Evolutionary conservation across 768 basidiomycete species (phyloP), one percentile per base, ranked within the genome.

Genomic region (Lentinula boryana): DNA sequence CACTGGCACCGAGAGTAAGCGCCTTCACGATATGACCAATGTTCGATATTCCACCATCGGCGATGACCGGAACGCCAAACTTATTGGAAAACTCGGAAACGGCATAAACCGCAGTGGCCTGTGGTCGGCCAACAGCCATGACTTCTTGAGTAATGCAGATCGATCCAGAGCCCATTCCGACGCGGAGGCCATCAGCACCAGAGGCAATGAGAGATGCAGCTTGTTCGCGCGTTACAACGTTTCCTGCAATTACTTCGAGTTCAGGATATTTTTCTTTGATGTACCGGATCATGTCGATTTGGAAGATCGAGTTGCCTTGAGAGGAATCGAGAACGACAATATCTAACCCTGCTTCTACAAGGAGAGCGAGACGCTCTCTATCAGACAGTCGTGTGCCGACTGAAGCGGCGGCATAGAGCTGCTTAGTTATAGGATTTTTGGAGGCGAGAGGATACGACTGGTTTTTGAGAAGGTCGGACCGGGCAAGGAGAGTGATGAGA

Each of bases 101-200:
- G 46, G 91, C 87, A 70, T 90, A 91, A n/a, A 98, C 94, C n/a
- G 96, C 96, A 0, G 95, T 95, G 2, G 95, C 97, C 73, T 99
- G 97, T 1, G 96, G 97, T 15, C 97, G 86, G 13, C 97, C 97
- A 56, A 98, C 96, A 9, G 97, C 97, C 92, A 98, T 98, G 68
- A 99, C 90, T 70, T 98, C 97, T 75, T 99, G 97, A 5, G 97
- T 99, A 76, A 99, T 99, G 72, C 97, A 99, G 70, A 99, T 99
- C 5, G 93, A 96, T 8, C 97, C 97, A 7, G 89, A 92, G 40
- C 97, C 97, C 97, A 99, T 99, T 44, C 97, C 97, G 40, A 99
- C 82, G 23, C 94, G 89, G 10, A 98, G 82, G n/a, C 82, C 96
- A 67, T 99, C 97, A 3, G 95, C 97, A 46, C 97, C 97, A 2